A percentile compares a stretch with the other conserved stretches of the same genome.
phyloP scores from a whole-genome alignment of 169 alveolate genomes.

The Plasmodium inui region DNA sequence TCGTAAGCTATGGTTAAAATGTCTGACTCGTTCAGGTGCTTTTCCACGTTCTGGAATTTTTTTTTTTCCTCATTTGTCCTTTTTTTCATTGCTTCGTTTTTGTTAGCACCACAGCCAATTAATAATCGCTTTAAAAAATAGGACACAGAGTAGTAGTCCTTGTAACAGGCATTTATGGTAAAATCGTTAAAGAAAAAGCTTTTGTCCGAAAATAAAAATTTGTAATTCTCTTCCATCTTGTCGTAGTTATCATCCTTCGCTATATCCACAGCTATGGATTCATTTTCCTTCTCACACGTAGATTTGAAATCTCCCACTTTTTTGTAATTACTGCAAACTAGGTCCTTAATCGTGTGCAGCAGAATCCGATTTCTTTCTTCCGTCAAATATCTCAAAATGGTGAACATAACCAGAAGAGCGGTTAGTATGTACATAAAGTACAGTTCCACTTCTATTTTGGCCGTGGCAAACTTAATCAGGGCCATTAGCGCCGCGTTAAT shows the following conservation, averaged over 20 bases:
- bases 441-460: background rate
- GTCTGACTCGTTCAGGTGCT: conserved; percentile 52
- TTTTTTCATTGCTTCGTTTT: conserved; percentile 4
- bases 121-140: conserved; percentile 58
- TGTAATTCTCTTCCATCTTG: conserved; percentile 21
- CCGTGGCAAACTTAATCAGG: background rate
- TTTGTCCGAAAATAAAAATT: conserved; percentile 53
- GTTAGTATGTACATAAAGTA: conserved; percentile 33
- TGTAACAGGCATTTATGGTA: conserved; percentile 62
- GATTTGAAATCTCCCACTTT: background rate
- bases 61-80: conserved; percentile 5
- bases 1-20: conserved; percentile 62
- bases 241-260: conserved; percentile 30
- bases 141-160: conserved; percentile 47
- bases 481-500: background rate
- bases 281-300: conserved; percentile 6
- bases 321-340: conserved; percentile 9
- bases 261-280: conserved; percentile 48
- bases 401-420: conserved; percentile 34
- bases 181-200: conserved; percentile 59
- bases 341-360: conserved; percentile 24
- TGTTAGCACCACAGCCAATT: conserved; percentile 11
- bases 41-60: conserved; percentile 23
- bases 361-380: conserved; percentile 49
- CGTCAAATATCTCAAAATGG: conserved; percentile 26